Base-by-base conservation (phyloP, 2,329 filamentous ascomycete genomes). In the Neonectria coccinea region DNA sequence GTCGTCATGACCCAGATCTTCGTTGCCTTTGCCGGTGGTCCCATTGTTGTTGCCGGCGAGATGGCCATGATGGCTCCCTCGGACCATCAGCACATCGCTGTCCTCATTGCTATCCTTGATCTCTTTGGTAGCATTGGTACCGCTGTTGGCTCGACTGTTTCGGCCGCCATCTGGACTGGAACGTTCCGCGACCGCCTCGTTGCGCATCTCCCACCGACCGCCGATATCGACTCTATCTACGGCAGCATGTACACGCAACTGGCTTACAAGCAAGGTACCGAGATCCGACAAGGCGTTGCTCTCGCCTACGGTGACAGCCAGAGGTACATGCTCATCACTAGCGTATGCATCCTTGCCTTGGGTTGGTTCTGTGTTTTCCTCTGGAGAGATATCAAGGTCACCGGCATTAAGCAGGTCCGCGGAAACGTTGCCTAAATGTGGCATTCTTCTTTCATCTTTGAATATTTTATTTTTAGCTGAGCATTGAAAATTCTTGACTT, bases 91-190 rank as follows among this genome's bases (percentile, higher is more conserved):
- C 83, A 89, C 71, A 81, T 91, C 5, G 86, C 88, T 25, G 84
- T 85, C 16, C 83, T 87, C 29, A 83, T 90, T n/a, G 87, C 88
- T 11, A 80, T 92, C 61, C 82, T 88, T 59, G 82, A 86, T 20
- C 83, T 91, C 5, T 86, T 88, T 39, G 83, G 86, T 67, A 85
- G 85, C 64, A 83, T 91, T 63, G 89, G 89, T 44, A 84, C 83
- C 20, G 86, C 88, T 1, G 79, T 90, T 6, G 89, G 88, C 1
- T 82, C 81, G 2, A 85, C 88, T 8, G 83, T 92, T 52, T 85
- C 89, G 1, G 84, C 84, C 0, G 88, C 89, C 10, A 87, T 92
- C 66, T 92, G 89, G 89, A 87, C 85, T 0, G 82, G 84, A 64
- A 83, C 85, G 1, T 86, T 92, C 70, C 84, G 83, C 5, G 76